These are phyloP conservation scores for Volvox africanus DNA, from an alignment of 139 green algal species.

Conservation along the genomic window DNA sequence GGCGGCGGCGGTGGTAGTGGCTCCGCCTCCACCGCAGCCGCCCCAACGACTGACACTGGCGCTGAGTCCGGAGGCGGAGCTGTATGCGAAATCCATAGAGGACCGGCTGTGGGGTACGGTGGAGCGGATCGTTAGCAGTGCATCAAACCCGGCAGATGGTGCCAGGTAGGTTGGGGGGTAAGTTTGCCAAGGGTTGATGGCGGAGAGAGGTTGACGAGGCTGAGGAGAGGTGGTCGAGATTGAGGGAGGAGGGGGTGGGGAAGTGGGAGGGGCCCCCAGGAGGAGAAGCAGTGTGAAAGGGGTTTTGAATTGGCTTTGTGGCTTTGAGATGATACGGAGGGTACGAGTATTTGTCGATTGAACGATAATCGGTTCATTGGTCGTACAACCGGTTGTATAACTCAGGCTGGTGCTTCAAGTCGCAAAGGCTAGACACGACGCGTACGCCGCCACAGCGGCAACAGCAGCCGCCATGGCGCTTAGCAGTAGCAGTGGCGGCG, in stretches of 20 bases:
- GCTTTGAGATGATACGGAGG: too few species aligned
- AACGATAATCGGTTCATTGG: too few species aligned
- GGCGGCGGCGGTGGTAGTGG: neutral
- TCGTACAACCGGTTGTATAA: too few species aligned
- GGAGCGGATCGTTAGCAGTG: conserved; percentile 43
- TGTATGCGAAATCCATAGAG: conserved; percentile 36
- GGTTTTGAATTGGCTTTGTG: too few species aligned
- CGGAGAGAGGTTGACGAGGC: too few species aligned
- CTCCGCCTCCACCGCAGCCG: neutral
- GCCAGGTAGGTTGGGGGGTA: conserved; percentile 35
- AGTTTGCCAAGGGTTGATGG: too few species aligned
- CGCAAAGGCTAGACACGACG: conserved; percentile 20
- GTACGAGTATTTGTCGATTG: too few species aligned
- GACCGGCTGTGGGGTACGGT: conserved; percentile 44
- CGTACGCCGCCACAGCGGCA: neutral
- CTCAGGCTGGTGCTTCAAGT: conserved; percentile 41
- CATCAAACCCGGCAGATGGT: neutral
- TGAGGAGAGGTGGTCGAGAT: neutral
- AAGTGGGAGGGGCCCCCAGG: too few species aligned
- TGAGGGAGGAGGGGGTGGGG: neutral
- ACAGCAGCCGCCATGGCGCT: neutral
- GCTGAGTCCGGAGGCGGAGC: conserved; percentile 13
- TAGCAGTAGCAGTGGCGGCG: neutral
- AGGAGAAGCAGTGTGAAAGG: too few species aligned
- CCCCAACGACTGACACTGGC: neutral